Evolutionary conservation across 345 rosid genomes (phyloP), one percentile per base, ranked within the genome.

Genomic region (Nasturtium officinale): DNA sequence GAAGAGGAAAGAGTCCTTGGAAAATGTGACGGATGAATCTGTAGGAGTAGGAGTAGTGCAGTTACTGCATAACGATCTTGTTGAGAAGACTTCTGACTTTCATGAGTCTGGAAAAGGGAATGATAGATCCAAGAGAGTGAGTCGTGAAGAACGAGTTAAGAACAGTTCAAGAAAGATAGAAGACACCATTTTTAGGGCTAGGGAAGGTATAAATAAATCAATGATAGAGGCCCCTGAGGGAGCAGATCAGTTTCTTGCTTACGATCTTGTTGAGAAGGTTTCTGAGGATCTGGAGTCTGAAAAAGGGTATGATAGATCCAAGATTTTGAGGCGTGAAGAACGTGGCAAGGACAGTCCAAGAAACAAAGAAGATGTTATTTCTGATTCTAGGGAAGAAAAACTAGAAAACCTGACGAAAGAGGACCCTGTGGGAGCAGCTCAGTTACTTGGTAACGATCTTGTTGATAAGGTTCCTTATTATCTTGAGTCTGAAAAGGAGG

Each of bases 1-100:
- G 81, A 84, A 82, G 77, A 79, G 50, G 76, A 88, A 77, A 82
- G 84, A 69, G 43, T 60, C 81, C 26, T 69, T 77, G 79, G 87
- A 80, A 56, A 70, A 26, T 79, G 79, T 76, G 40, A 68, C 81
- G 69, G 82, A 55, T 43, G 74, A 69, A 63, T 46, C 35, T 57
- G 56, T 20, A 16, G 84, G 57, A 62, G 37, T 10, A 33, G 84
- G 69, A 60, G 78, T 48, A 33, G 70, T 45, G 61, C 76, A 65
- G 30, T 32, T 56, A 32, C 26, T 71, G 6, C 71, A 71, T 46
- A 79, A 65, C 56, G 37, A 50, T 32, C 40, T 69, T 50, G 52
- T 73, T 78, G 83, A 75, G 58, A 80, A 80, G 57, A 73, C 67
- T 74, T 65, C 75, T 64, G 77, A 78, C 60, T 45, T 13, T 67